A percentile compares a stretch with the other conserved stretches of the same genome.
Conservation (phyloP, 257 asterid species). For the Scutellaria galericulata region DNA sequence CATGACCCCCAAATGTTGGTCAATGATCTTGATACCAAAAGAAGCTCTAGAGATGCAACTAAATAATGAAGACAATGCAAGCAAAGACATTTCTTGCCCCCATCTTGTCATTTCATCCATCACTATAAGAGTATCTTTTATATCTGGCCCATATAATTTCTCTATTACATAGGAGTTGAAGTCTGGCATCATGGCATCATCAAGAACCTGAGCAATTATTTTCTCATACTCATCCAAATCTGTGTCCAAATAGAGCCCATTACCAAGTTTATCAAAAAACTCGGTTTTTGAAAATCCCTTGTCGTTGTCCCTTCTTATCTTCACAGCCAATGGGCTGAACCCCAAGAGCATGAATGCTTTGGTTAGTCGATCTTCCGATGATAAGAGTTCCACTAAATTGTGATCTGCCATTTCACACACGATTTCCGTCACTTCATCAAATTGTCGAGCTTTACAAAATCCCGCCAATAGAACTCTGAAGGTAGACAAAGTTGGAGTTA, state of each 20-base stretch:
- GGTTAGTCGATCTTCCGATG: slow-evolving; percentile 59
- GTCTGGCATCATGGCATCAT: slow-evolving; percentile 71
- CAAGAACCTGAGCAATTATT: slow-evolving; percentile 53
- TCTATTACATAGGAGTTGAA: slow-evolving; percentile 53
- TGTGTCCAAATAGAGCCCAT: slow-evolving; percentile 88
- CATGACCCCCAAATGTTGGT: slow-evolving; percentile 47
- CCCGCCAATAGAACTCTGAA: slow-evolving; percentile 79
- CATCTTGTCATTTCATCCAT: slow-evolving; percentile 68
- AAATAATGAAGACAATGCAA: slow-evolving; percentile 53
- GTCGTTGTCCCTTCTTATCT: slow-evolving; percentile 80
- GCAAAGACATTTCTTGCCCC: slow-evolving; percentile 73
- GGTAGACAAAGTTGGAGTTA: slow-evolving; percentile 59
- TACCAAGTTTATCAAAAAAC: slow-evolving; percentile 86
- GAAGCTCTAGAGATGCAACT: slow-evolving; percentile 47
- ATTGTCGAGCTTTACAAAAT: slow-evolving; percentile 62
- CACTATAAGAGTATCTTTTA: slow-evolving; percentile 38
- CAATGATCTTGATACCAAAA: slow-evolving; percentile 42
- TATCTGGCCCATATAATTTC: slow-evolving; percentile 38
- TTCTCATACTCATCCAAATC: slow-evolving; percentile 67
- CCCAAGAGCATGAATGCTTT: slow-evolving; percentile 62
- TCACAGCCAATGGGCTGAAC: slow-evolving; percentile 60
- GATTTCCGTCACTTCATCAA: slow-evolving; percentile 62
- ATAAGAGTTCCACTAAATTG: slow-evolving; percentile 48
- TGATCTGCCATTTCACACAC: slow-evolving; percentile 61
- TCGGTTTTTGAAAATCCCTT: slow-evolving; percentile 57